phyloP scores from a whole-genome alignment of 2,329 filamentous ascomycete species.

The Monosporascus cannonballus region DNA sequence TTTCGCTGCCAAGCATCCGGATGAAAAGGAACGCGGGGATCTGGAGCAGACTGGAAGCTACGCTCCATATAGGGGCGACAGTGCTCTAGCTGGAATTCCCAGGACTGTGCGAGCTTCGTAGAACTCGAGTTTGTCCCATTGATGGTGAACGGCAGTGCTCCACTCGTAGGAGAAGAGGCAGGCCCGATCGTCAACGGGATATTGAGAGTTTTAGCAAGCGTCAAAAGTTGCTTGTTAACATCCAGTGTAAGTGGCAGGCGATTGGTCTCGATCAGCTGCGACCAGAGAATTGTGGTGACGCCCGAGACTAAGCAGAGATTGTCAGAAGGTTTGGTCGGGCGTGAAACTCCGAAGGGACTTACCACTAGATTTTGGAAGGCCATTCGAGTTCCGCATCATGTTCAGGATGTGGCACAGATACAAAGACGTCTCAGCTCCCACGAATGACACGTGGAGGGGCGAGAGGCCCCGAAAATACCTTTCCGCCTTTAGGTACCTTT shows the following conservation, averaged over 20 bases:
- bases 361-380: conserved; percentile 7
- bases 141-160: neutral
- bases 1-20: conserved; percentile 73
- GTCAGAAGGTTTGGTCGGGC: neutral
- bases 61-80: conserved; percentile 71
- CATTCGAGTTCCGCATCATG: neutral
- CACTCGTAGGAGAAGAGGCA: neutral
- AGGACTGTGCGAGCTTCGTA: conserved; percentile 1
- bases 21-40: conserved; percentile 62
- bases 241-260: conserved; percentile 9
- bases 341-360: neutral
- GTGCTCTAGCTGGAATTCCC: conserved; percentile 60
- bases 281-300: conserved; percentile 13
- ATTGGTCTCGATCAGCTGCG: conserved; percentile 8
- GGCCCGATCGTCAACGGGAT: conserved; percentile 2
- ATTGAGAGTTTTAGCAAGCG: conserved; percentile 5
- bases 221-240: conserved; percentile 3
- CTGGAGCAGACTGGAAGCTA: conserved; percentile 62
- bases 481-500: conserved; percentile 41
- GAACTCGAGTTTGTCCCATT: neutral
- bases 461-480: conserved; percentile 40
- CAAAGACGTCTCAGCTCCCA: conserved; percentile 29
- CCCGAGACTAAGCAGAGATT: conserved; percentile 2
- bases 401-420: conserved; percentile 30
- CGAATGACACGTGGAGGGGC: conserved; percentile 18